Evolutionary conservation across 768 basidiomycete genomes (phyloP).

Genomic region (Leccinum rimulosum): DNA sequence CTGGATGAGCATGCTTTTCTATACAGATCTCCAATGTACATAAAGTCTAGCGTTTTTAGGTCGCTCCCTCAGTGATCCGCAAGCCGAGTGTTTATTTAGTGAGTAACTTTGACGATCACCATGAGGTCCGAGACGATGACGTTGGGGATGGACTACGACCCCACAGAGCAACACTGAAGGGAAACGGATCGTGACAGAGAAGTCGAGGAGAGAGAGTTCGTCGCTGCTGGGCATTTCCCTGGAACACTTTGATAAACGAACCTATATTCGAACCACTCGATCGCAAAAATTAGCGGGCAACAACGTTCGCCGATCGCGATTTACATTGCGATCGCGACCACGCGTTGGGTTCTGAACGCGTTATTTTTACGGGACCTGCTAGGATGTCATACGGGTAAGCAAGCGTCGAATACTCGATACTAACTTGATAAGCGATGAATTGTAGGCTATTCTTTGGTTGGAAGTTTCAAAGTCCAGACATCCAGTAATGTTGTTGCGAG

Average conservation of each 20-base stretch:
- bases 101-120: constrained; percentile 1
- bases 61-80: neutral
- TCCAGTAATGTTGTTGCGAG: too few species aligned
- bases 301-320: constrained; percentile 60
- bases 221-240: neutral
- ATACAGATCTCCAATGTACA: neutral
- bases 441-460: constrained; percentile 57
- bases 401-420: neutral
- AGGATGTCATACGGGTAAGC: neutral
- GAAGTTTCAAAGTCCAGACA: neutral
- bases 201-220: neutral
- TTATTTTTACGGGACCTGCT: constrained; percentile 60
- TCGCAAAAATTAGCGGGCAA: constrained; percentile 49
- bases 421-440: constrained; percentile 53
- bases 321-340: constrained; percentile 60
- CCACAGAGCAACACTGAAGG: neutral
- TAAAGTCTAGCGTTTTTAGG: neutral
- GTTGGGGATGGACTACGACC: constrained; percentile 1
- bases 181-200: neutral
- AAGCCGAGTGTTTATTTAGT: neutral
- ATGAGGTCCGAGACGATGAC: constrained; percentile 2
- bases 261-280: neutral
- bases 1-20: neutral
- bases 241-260: neutral
- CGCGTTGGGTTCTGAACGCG: constrained; percentile 65